These are phyloP conservation scores for Pulveroboletus ravenelii DNA, from an alignment of 768 basidiomycete genomes.

Conservation along the genomic window DNA sequence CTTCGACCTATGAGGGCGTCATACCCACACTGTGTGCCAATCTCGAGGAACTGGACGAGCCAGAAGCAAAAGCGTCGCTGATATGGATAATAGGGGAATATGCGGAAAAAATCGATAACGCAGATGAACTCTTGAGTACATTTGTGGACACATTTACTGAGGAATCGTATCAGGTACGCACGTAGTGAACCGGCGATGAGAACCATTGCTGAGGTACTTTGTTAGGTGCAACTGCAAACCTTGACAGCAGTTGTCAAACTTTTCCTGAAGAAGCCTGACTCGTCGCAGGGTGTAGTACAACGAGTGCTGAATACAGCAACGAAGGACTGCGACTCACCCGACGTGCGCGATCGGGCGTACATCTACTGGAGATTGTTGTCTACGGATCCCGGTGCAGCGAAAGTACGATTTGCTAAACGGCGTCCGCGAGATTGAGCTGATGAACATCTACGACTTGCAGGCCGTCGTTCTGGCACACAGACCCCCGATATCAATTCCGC, in stretches of 20 bases:
- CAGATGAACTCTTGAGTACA: conserved; percentile 82
- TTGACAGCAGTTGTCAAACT: conserved; percentile 96
- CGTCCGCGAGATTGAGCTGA: not conserved
- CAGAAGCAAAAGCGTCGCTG: conserved; percentile 94
- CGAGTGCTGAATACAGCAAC: conserved; percentile 90
- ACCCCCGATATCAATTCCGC: conserved; percentile 90
- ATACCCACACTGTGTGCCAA: conserved; percentile 94
- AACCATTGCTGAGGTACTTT: not conserved
- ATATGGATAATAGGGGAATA: conserved; percentile 99
- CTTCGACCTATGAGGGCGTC: conserved; percentile 92
- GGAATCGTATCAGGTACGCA: conserved; percentile 77
- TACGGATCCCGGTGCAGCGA: conserved; percentile 92
- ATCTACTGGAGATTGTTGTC: conserved; percentile 97
- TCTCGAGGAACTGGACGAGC: conserved; percentile 95
- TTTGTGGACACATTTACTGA: conserved; percentile 93
- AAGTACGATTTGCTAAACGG: conserved; percentile 46
- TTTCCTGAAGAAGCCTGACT: conserved; percentile 92
- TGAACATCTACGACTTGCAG: conserved; percentile 31
- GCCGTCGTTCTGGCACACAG: conserved; percentile 85
- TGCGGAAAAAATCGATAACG: conserved; percentile 95
- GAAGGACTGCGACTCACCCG: conserved; percentile 94
- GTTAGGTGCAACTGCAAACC: conserved; percentile 69
- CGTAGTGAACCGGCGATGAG: not conserved
- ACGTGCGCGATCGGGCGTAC: conserved; percentile 94
- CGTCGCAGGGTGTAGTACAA: conserved; percentile 89